A percentile compares a stretch with the other conserved stretches of the same genome.
phyloP scores from a whole-genome alignment of 345 rosid species.

The Citrus unshiu region DNA sequence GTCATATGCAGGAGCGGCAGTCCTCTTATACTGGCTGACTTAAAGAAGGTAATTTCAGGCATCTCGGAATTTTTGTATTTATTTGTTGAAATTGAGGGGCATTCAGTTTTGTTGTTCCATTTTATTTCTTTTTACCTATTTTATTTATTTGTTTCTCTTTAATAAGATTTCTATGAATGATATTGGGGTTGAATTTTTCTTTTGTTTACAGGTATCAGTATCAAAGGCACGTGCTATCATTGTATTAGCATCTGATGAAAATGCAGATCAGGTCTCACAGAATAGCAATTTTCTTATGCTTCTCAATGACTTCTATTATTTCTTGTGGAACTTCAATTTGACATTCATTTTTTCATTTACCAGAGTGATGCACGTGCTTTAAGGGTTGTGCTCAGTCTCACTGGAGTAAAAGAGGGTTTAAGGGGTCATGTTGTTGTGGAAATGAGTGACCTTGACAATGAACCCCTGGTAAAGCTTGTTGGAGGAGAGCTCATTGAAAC shows the following conservation, averaged over 20 bases:
- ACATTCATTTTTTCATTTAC: conserved; percentile 10
- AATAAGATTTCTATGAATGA: not conserved
- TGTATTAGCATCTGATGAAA: conserved; percentile 85
- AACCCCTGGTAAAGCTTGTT: conserved; percentile 92
- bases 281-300: not conserved
- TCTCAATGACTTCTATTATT: not conserved
- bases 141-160: not conserved
- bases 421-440: conserved; percentile 93
- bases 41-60: conserved; percentile 56
- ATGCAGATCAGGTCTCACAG: conserved; percentile 81
- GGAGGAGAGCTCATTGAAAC: conserved; percentile 92
- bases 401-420: conserved; percentile 83
- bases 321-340: conserved; percentile 13
- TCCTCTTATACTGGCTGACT: conserved; percentile 81
- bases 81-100: not conserved
- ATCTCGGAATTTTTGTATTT: not conserved
- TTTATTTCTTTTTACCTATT: not conserved
- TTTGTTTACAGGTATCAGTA: conserved; percentile 63
- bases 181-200: conserved; percentile 5
- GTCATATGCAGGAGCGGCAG: conserved; percentile 96
- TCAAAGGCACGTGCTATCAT: conserved; percentile 87
- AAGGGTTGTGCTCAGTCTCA: conserved; percentile 86
- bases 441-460: conserved; percentile 96
- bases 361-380: conserved; percentile 95
- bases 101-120: not conserved